These are phyloP conservation scores for Zygosaccharomyces sapae DNA, from an alignment of 1,139 yeast species.

Conservation along the genomic window DNA sequence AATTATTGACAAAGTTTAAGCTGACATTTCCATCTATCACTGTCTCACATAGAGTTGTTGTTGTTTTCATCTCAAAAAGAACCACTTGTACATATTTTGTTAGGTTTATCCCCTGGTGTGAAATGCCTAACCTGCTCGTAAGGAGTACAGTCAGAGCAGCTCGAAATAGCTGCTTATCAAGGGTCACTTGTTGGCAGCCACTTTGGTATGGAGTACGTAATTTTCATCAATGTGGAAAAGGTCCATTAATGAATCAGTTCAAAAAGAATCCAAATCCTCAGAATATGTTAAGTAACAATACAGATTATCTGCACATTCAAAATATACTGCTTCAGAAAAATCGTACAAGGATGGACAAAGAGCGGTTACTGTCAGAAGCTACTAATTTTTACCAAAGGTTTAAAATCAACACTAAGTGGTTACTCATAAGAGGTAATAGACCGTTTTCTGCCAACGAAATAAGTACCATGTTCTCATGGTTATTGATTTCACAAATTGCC, in stretches of 20 bases:
- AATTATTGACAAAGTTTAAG: background rate
- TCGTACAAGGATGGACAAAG: conserved; percentile 32
- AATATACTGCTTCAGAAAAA: conserved; percentile 28
- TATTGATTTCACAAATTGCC: conserved; percentile 35
- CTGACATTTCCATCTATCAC: background rate
- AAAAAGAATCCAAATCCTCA: conserved; percentile 7
- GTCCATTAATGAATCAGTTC: background rate
- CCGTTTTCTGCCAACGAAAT: conserved; percentile 50
- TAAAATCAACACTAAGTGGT: conserved; percentile 55
- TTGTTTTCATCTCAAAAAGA: background rate
- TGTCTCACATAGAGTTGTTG: background rate
- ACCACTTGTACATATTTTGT: background rate
- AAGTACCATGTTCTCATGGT: conserved; percentile 50
- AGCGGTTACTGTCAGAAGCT: conserved; percentile 45
- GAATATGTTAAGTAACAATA: conserved; percentile 19
- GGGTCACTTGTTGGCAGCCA: background rate
- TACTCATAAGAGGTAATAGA: conserved; percentile 47
- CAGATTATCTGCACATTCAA: conserved; percentile 27
- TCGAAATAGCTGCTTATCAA: background rate
- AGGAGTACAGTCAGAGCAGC: conserved; percentile 2
- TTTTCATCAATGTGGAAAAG: conserved; percentile 7
- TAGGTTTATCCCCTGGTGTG: background rate
- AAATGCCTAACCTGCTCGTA: background rate
- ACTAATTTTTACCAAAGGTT: conserved; percentile 43
- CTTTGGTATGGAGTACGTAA: conserved; percentile 1